Evolutionary conservation across 805 yeast species (phyloP).

Genomic region (Suhomyces emberorum): DNA sequence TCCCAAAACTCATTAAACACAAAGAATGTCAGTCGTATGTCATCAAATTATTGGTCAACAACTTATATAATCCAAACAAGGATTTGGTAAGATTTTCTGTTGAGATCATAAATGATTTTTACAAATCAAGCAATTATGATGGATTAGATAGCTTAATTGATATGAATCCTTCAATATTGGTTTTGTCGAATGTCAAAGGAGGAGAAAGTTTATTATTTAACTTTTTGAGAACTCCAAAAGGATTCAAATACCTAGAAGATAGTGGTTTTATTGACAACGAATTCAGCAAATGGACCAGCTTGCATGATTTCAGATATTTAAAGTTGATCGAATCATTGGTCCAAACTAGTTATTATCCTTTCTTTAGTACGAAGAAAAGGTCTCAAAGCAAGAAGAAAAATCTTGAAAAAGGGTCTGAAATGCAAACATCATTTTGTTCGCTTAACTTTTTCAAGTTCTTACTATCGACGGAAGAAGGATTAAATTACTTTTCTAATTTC

Average conservation of each 20-base stretch:
- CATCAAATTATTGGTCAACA: constrained; percentile 55
- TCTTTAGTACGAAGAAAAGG: neutral
- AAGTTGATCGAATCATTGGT: constrained; percentile 44
- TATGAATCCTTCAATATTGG: constrained; percentile 52
- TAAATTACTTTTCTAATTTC: constrained; percentile 47
- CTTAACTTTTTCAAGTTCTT: constrained; percentile 76
- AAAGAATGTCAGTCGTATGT: constrained; percentile 46
- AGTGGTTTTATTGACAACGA: constrained; percentile 61
- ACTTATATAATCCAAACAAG: constrained; percentile 57
- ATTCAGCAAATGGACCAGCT: constrained; percentile 62
- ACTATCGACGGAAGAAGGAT: constrained; percentile 78
- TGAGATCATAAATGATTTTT: constrained; percentile 19
- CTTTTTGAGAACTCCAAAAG: constrained; percentile 62
- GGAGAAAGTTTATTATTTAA: constrained; percentile 53
- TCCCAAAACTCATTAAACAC: constrained; percentile 34
- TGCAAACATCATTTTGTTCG: neutral
- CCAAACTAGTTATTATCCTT: constrained; percentile 5
- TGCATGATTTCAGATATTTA: constrained; percentile 34
- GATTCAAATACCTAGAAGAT: constrained; percentile 60
- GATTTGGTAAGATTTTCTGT: constrained; percentile 20
- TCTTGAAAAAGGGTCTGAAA: neutral
- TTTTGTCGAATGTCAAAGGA: constrained; percentile 18
- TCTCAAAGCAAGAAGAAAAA: neutral
- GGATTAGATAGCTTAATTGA: constrained; percentile 50
- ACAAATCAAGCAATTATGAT: constrained; percentile 23